Evolutionary conservation across 805 yeast species (phyloP).

Genomic region (Suhomyces kilbournensis): DNA sequence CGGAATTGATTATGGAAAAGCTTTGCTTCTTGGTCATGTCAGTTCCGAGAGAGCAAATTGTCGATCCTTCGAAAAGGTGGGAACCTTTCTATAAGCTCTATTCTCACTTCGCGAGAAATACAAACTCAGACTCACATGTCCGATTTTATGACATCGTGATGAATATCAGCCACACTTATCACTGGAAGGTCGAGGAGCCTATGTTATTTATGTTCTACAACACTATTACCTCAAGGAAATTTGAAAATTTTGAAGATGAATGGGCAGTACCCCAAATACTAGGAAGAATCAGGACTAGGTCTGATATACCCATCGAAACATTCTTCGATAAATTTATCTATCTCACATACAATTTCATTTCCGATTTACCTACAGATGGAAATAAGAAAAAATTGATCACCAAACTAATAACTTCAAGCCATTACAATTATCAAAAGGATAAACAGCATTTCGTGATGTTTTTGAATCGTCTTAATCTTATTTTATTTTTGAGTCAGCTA

Average conservation of each 20-base stretch:
- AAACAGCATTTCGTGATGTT: constrained; percentile 29
- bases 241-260: constrained; percentile 38
- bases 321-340: constrained; percentile 38
- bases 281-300: constrained; percentile 20
- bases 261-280: constrained; percentile 19
- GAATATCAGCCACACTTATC: constrained; percentile 19
- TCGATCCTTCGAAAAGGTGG: constrained; percentile 19
- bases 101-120: constrained; percentile 10
- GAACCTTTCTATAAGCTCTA: constrained; percentile 21
- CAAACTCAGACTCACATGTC: constrained; percentile 18
- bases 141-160: constrained; percentile 28
- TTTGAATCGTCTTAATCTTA: constrained; percentile 36
- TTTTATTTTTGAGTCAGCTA: constrained; percentile 31
- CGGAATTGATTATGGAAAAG: constrained; percentile 15
- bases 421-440: constrained; percentile 27
- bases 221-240: constrained; percentile 28
- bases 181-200: constrained; percentile 35
- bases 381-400: constrained; percentile 28
- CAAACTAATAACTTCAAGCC: constrained; percentile 38
- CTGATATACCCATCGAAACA: constrained; percentile 25
- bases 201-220: constrained; percentile 28
- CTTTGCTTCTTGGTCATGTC: constrained; percentile 14
- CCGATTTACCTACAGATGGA: constrained; percentile 19
- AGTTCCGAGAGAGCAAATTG: constrained; percentile 5
- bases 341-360: constrained; percentile 31